Evolutionary conservation across 1,139 yeast species (phyloP), one percentile per base, ranked within the genome.

Genomic region (Lodderomyces oxycetoniae): DNA sequence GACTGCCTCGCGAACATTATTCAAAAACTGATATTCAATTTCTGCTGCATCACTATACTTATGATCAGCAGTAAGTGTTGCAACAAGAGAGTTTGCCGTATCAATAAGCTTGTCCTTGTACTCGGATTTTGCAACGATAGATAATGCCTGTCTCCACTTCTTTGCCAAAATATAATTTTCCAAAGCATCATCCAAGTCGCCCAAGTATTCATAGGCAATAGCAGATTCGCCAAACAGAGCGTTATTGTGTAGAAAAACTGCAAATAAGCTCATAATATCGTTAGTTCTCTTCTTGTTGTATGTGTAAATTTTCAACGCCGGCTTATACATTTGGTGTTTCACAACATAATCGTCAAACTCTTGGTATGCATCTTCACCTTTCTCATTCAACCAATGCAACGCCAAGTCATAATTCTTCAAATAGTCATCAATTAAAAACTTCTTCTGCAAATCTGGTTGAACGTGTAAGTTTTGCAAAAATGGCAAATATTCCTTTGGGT

Each of bases 401-500:
- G 96, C 97, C 52, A 74, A 77, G 25, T 69, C 72, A 52, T 71
- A 67, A 28, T 78, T 73, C 49, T 80, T 77, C 55, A 93, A 71
- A 51, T 79, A 70, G 35, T 86, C 82, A 53, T 93, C 98, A 46
- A 93, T 84, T 51, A 78, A 61, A 51, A 86, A 89, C 51, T 74
- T 71, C 47, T 80, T 77, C 39, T 95, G 74, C 33, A 77, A 59
- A 13, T 76, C 79, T 1, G 74, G 65, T 54, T 82, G 84, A 24
- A 74, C 74, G 46, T 86, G 84, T 37, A 93, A 66, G 36, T 77
- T 73, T 50, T 88, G 95, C 46, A 93, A 67, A 57, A 91, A 93
- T 34, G 98, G 96, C 35, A 93, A 63, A 50, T 91, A 93, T 56
- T 93, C 99, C 52, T 89, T 87, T 17, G 99, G 99, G 61, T 93